Evolutionary conservation across 73 alveolate species (phyloP).

Genomic region (Tetrahymena malaccensis): DNA sequence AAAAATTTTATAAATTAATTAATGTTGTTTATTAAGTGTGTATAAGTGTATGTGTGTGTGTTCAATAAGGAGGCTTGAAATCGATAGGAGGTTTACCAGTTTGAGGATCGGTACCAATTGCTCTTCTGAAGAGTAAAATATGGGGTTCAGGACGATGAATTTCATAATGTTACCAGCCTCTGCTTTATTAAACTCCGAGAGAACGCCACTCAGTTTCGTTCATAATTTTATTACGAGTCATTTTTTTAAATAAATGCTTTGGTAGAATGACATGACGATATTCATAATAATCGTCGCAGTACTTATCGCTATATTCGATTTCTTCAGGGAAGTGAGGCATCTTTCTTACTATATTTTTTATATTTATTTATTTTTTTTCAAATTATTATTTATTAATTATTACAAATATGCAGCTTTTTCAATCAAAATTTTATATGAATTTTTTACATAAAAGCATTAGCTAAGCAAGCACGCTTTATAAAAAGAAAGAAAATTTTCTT

Average conservation of each 20-base stretch:
- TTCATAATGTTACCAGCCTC: constrained; percentile 92
- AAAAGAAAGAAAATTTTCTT: too few species aligned
- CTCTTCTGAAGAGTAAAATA: constrained; percentile 20
- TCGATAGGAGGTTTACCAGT: neutral
- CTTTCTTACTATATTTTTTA: neutral
- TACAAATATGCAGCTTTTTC: neutral
- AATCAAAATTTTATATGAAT: neutral
- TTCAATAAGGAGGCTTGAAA: neutral
- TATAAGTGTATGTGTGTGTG: neutral
- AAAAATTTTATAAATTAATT: too few species aligned
- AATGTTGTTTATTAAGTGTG: neutral
- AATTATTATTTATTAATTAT: neutral
- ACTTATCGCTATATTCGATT: constrained; percentile 73
- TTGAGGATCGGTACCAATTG: neutral
- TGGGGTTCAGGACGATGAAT: constrained; percentile 53
- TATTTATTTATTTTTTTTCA: neutral
- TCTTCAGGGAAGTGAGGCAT: constrained; percentile 84
- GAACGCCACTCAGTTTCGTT: constrained; percentile 93
- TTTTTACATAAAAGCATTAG: neutral
- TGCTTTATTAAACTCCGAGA: constrained; percentile 83
- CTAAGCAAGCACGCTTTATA: neutral
- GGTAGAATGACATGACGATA: constrained; percentile 80
- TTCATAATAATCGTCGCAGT: constrained; percentile 66
- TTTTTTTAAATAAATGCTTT: constrained; percentile 59
- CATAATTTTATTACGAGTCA: constrained; percentile 61